Percentiles rank a stretch among this genome's conserved stretches.
Evolutionary conservation across 73 alveolate species (phyloP).

Genomic region (Tetrahymena thermophila): DNA sequence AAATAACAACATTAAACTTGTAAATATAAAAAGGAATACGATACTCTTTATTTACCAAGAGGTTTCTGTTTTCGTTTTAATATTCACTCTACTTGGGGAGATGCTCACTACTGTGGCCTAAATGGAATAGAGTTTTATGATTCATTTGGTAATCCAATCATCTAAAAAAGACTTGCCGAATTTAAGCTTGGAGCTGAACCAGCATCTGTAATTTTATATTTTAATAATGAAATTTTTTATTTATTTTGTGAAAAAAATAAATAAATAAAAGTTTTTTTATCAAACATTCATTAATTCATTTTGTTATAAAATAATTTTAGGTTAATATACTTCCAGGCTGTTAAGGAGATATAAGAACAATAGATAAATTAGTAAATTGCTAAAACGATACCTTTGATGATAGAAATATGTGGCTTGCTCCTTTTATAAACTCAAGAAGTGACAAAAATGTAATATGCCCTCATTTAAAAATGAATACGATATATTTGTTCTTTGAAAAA

Average conservation of each 20-base stretch:
- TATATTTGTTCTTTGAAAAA: slow-evolving; percentile 46
- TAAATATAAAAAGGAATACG: slow-evolving; percentile 56
- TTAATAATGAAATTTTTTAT: background rate
- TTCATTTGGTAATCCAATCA: slow-evolving; percentile 35
- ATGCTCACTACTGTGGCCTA: slow-evolving; percentile 72
- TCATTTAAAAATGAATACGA: slow-evolving; percentile 47
- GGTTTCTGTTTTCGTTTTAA: slow-evolving; percentile 61
- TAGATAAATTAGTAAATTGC: slow-evolving; percentile 73
- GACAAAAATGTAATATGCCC: slow-evolving; percentile 27
- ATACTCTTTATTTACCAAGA: slow-evolving; percentile 44
- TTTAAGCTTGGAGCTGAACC: slow-evolving; percentile 52
- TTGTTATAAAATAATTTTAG: background rate
- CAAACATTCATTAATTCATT: background rate
- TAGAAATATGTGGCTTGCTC: slow-evolving; percentile 81
- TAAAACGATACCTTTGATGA: slow-evolving; percentile 63
- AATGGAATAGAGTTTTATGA: slow-evolving; percentile 73
- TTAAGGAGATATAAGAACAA: slow-evolving; percentile 64
- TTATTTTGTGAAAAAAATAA: too few relatives aligned
- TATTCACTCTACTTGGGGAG: slow-evolving; percentile 72
- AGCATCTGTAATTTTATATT: slow-evolving; percentile 25
- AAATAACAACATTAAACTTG: background rate
- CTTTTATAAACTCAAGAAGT: slow-evolving; percentile 56
- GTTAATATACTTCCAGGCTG: slow-evolving; percentile 42
- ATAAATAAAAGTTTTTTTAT: background rate
- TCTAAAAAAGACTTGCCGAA: slow-evolving; percentile 7